Evolutionary conservation across 2,329 filamentous ascomycete genomes (phyloP), one percentile per base, ranked within the genome.

Genomic region (Gremmenia infestans): DNA sequence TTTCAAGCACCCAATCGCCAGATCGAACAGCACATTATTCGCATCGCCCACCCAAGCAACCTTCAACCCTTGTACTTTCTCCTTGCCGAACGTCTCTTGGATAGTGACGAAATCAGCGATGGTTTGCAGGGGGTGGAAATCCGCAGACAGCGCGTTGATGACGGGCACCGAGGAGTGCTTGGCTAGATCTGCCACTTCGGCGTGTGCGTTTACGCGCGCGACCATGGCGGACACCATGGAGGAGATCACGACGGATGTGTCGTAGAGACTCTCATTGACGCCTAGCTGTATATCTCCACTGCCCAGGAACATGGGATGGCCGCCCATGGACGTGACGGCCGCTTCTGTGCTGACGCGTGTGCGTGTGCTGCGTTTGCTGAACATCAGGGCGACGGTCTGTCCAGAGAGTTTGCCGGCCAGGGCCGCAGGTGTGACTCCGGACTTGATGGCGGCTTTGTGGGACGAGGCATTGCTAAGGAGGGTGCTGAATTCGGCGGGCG

Each of bases 271-370:
- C 74, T 99, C 94, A 67, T 99, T 99, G 72, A 89, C 94, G 52
- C 94, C 94, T 19, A 99, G 80, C 73, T 99, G 94, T 60, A 99
- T 99, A 70, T 99, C 94, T 54, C 95, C 87, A 70, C 92, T 94
- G 67, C 92, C 91, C 56, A 99, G 74, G 71, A 99, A 99, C 92
- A 99, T 97, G 22, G 94, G 87, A 67, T 96, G 88, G 0, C 93
- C 94, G 39, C 92, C 91, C 78, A 99, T 81, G 57, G 89, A 78
- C n/a, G 87, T 83, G 39, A 97, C 86, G 12, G 94, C 94, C 7
- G 88, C 88, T 77, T 99, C 94, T 1, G 92, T 97, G 1, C 91
- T 96, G 35, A 99, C 87, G 60, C 94, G 86, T 12, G 94, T 99
- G 58, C 94, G 84, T 12, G 94, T 99, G 67, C 89, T 95, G 64